Conservation (phyloP, 2,329 filamentous ascomycete genomes). For the Colletotrichum sp. region DNA sequence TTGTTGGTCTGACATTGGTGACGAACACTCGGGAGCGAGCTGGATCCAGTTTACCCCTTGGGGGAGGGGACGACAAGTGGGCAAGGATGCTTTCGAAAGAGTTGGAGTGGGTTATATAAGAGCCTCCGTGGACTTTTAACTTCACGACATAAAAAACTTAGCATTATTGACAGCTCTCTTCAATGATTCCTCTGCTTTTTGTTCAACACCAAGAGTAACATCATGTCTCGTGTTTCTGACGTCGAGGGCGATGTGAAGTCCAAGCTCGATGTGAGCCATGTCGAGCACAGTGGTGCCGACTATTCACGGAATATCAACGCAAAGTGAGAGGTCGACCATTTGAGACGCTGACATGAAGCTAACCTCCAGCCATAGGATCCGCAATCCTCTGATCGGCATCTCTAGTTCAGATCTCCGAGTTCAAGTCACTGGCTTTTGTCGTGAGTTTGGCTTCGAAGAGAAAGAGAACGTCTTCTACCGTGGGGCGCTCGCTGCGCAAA, state of each 20-base stretch:
- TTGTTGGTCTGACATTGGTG: not conserved
- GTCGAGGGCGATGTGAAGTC: constrained; percentile 27
- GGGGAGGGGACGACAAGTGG: not conserved
- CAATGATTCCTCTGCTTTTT: not conserved
- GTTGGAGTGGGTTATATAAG: constrained; percentile 5
- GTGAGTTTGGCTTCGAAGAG: constrained; percentile 29
- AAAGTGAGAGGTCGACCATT: constrained; percentile 21
- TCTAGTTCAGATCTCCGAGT: constrained; percentile 24
- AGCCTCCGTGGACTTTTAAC: not conserved
- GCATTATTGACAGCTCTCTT: not conserved
- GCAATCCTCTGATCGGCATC: constrained; percentile 30
- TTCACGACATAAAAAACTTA: not conserved
- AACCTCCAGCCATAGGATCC: constrained; percentile 22
- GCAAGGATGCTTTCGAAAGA: not conserved
- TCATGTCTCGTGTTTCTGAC: constrained; percentile 16
- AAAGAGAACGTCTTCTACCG: constrained; percentile 30
- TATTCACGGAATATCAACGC: constrained; percentile 36
- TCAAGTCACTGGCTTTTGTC: constrained; percentile 29
- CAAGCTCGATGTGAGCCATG: constrained; percentile 16
- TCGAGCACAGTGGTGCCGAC: constrained; percentile 27
- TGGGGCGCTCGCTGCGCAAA: constrained; percentile 33
- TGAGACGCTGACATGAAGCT: not conserved
- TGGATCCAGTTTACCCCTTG: not conserved
- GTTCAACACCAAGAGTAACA: not conserved
- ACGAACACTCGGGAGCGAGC: not conserved